phyloP scores from a whole-genome alignment of 805 yeast genomes.

The Jamesozyma spencerorum region DNA sequence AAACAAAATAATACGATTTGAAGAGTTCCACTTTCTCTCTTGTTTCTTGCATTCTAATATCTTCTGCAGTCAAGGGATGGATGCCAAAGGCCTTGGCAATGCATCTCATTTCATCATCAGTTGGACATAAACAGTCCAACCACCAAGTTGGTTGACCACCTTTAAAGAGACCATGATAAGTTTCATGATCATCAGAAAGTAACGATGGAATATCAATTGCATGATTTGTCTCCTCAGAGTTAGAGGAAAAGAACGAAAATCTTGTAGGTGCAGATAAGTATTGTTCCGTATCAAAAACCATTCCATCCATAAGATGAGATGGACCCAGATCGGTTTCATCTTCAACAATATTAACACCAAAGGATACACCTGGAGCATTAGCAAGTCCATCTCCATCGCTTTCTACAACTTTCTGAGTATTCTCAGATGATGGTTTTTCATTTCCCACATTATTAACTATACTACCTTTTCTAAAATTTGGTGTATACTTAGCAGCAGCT shows the following conservation, averaged over 20 bases:
- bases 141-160: slow-evolving; percentile 83
- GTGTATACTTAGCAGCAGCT: slow-evolving; percentile 58
- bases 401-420: no score
- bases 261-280: slow-evolving; percentile 50
- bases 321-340: not conserved
- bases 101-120: slow-evolving; percentile 89
- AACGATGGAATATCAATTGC: slow-evolving; percentile 79
- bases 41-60: slow-evolving; percentile 90
- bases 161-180: slow-evolving; percentile 60
- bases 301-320: not conserved
- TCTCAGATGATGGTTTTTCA: no score
- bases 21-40: slow-evolving; percentile 95
- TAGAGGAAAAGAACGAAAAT: slow-evolving; percentile 75
- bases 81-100: slow-evolving; percentile 90
- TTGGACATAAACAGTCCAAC: slow-evolving; percentile 90
- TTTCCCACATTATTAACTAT: no score
- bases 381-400: no score
- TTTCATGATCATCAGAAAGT: slow-evolving; percentile 45
- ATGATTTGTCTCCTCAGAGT: slow-evolving; percentile 78
- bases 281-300: not conserved
- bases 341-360: slow-evolving; percentile 30
- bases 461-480: slow-evolving; percentile 30
- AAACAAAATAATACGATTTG: slow-evolving; percentile 82
- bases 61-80: slow-evolving; percentile 97
- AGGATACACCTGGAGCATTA: slow-evolving; percentile 31